These are phyloP conservation scores for Rhodotorula graminis DNA, from an alignment of 768 basidiomycete species.

Conservation along the genomic window DNA sequence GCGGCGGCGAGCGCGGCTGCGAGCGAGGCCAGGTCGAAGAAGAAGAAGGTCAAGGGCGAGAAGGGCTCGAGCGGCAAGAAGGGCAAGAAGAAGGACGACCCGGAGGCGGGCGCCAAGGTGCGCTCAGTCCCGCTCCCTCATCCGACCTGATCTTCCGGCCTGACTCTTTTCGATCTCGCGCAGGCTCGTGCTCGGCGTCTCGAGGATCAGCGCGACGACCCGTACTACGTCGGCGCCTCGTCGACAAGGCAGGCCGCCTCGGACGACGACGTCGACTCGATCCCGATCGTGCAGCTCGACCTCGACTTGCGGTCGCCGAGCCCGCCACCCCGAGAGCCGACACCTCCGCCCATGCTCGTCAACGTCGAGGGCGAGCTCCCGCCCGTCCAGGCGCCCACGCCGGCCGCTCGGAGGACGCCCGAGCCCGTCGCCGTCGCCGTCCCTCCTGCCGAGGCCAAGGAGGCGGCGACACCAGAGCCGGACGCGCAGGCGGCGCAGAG, in stretches of 20 bases:
- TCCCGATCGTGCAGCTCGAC: constrained; percentile 82
- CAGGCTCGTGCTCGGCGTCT: constrained; percentile 72
- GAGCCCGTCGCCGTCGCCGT: not conserved
- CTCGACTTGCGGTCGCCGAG: constrained; percentile 47
- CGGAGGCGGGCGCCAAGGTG: constrained; percentile 41
- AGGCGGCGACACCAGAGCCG: not conserved
- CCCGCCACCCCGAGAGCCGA: constrained; percentile 46
- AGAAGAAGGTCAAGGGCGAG: constrained; percentile 44
- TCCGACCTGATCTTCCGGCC: too few relatives aligned
- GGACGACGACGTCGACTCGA: constrained; percentile 72
- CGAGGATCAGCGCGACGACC: constrained; percentile 75
- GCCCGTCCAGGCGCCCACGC: not conserved
- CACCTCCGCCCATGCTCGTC: constrained; percentile 55
- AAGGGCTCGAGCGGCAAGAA: constrained; percentile 48
- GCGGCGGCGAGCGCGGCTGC: constrained; percentile 47
- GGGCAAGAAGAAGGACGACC: constrained; percentile 51
- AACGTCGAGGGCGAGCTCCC: constrained; percentile 86
- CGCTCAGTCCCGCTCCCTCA: not conserved
- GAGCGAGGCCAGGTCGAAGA: constrained; percentile 40
- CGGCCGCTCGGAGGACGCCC: too few relatives aligned
- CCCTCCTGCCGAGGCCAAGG: not conserved
- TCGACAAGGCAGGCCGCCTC: constrained; percentile 49
- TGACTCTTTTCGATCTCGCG: not conserved
- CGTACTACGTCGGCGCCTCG: constrained; percentile 68
- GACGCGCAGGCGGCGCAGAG: constrained; percentile 19